These are phyloP conservation scores for Neoscytalidium dimidiatum DNA, from an alignment of 2,329 filamentous ascomycete genomes.

Conservation along the genomic window DNA sequence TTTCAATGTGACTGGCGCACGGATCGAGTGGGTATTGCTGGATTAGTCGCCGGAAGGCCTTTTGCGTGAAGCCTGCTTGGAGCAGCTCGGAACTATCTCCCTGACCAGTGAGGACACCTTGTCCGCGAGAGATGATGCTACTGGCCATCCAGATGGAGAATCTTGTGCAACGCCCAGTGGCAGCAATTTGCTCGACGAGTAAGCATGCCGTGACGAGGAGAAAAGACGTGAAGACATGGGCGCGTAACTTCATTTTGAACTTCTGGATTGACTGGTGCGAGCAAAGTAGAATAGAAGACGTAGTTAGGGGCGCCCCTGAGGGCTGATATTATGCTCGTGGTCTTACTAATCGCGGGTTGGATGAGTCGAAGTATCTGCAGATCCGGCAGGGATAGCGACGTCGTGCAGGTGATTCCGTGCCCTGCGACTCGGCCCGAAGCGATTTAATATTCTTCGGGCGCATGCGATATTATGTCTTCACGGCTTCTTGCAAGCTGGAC, in stretches of 20 bases:
- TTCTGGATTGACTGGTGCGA: neutral
- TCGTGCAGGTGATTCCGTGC: neutral
- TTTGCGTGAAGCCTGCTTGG: conserved; percentile 42
- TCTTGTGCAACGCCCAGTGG: conserved; percentile 19
- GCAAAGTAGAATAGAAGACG: no score
- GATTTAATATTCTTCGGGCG: neutral
- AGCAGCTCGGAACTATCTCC: conserved; percentile 30
- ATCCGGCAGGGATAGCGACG: neutral
- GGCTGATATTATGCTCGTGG: neutral
- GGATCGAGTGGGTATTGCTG: conserved; percentile 49
- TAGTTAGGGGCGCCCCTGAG: neutral
- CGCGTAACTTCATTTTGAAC: neutral
- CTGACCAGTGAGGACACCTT: conserved; percentile 31
- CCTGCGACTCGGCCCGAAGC: neutral
- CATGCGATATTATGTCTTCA: neutral
- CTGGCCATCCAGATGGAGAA: conserved; percentile 48
- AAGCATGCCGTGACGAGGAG: neutral
- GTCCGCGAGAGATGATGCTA: conserved; percentile 47
- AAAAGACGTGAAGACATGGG: neutral
- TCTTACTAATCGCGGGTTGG: neutral
- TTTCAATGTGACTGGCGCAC: conserved; percentile 44
- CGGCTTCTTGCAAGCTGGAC: no score
- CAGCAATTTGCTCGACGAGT: neutral
- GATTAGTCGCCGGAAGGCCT: conserved; percentile 50
- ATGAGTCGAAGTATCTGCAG: neutral